Percentiles rank a stretch among this genome's conserved stretches.
Evolutionary conservation across 2,329 filamentous ascomycete species (phyloP).

Genomic region (Penicillium sp.): DNA sequence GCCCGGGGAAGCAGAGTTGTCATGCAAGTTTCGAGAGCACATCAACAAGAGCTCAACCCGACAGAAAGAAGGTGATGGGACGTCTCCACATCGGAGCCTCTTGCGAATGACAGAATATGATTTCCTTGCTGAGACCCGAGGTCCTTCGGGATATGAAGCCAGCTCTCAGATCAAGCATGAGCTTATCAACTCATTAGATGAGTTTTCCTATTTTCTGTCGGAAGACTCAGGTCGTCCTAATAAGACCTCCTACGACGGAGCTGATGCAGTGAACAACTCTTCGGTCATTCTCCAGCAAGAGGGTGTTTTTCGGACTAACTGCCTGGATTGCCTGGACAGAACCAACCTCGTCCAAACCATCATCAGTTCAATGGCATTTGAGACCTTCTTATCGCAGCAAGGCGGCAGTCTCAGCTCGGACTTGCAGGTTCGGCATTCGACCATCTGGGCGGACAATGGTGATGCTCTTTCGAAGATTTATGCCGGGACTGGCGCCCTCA

Average conservation of each 20-base stretch:
- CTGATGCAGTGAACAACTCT: conserved; percentile 41
- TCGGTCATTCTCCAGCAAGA: conserved; percentile 83
- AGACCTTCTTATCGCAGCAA: conserved; percentile 75
- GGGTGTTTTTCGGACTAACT: conserved; percentile 94
- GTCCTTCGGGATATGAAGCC: conserved; percentile 81
- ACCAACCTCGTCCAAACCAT: conserved; percentile 96
- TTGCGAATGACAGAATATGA: conserved; percentile 85
- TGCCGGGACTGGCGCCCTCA: conserved; percentile 90
- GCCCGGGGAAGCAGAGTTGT: conserved; percentile 79
- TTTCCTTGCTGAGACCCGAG: conserved; percentile 91
- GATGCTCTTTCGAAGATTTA: conserved; percentile 94
- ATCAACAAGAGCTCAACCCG: conserved; percentile 72
- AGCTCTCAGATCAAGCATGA: conserved; percentile 78
- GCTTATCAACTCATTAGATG: conserved; percentile 75
- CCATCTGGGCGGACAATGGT: conserved; percentile 94
- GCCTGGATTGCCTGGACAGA: conserved; percentile 89
- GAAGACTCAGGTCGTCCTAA: conserved; percentile 62
- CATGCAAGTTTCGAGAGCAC: conserved; percentile 73
- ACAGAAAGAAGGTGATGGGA: conserved; percentile 51
- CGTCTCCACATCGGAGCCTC: conserved; percentile 65
- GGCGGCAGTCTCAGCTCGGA: conserved; percentile 69
- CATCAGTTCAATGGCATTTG: conserved; percentile 88
- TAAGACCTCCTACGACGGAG: conserved; percentile 37
- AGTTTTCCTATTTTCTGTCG: conserved; percentile 88
- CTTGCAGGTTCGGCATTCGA: conserved; percentile 90